Base-by-base conservation (phyloP, 306 rosid genomes). In the Oxytropis ochrocephala region DNA sequence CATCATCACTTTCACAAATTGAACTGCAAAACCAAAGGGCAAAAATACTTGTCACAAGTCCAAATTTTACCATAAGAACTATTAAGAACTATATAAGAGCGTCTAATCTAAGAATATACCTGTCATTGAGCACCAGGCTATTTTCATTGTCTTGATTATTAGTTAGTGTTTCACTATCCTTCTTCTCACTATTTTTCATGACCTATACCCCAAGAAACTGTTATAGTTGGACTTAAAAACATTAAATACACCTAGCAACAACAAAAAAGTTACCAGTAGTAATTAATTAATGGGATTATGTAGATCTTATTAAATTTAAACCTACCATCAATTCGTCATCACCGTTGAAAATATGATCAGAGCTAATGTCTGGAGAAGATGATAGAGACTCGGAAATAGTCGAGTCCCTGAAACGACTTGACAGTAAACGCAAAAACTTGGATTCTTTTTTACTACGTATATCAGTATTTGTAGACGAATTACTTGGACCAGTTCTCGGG, bases 321-420 rank as follows among this genome's bases (percentile, higher is more conserved):
- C 85, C 55, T 81, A 88, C 93, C 74, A 52, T 82, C 47, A 53
- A 74, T 82, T 90, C 94, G 8, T 74, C 76, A 63, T 93, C 91
- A 19, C 91, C 79, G 51, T 85, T 90, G 42, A 67, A 42, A 59
- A 82, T 85, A 81, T 49, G 78, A 69, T 85, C 93, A 27, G 75
- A 78, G 74, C 82, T 79, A 35, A 63, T 47, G 38, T 59, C 77
- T 11, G 89, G 86, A 77, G 96, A 89, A 49, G 61, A 67, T 32
- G 88, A 70, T 75, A 79, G 76, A 19, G 88, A 81, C 72, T 85
- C 83, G 42, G 87, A 75, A 70, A 54, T 7, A n/a, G 64, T 52
- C 10, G 83, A 67, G 66, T 82, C 90, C 10, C 55, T 67, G 36
- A 73, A 56, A 12, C 82, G 88, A 36, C 29, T 64, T 17, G 94